Evolutionary conservation across 2,329 filamentous ascomycete species (phyloP), one percentile per base, ranked within the genome.

Genomic region (Ceratocystis cubensis): DNA sequence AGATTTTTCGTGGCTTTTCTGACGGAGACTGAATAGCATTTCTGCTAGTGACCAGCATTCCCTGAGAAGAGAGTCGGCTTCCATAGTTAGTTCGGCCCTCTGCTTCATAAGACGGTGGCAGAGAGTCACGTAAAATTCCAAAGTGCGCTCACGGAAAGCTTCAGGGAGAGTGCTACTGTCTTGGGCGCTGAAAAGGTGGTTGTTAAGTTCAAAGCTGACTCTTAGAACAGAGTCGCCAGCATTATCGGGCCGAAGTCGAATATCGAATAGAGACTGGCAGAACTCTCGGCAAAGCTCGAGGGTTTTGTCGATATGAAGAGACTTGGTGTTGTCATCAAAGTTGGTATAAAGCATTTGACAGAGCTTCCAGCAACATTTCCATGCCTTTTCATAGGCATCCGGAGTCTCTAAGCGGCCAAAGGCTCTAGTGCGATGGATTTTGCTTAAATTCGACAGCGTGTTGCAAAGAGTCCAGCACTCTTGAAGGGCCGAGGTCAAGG

Each of bases 21-120:
- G 91, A 2, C 91, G 86, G 50, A 97, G 81, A 73, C 86, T 95
- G 75, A 96, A 96, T 0, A 97, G 82, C 86, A 95, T 95, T 75
- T 96, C 92, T 6, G 92, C 91, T 13, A 97, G 77, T 2, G 87
- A 84, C 93, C 93, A 96, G 73, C 92, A 96, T 25, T 91, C 89
- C 66, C 87, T 83, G 2, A 96, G 81, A 3, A 96, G 80, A 5
- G 89, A 86, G 74, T 96, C 91, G 0, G 90, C 93, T 72, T 96
- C 90, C 69, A 88, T 87, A 0, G 85, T 86, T 1, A 92, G 75
- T 33, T 89, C 87, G 65, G 84, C 88, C 67, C 89, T 84, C 75
- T 96, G 91, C 75, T 96, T 96, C 91, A 96, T 96, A n/a, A 96
- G 77, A 48, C 93, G 86, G 75, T 96, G 93, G 72, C 93, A 96